Conservation (phyloP, 179 eudicot species). For the Camellia oleifera region DNA sequence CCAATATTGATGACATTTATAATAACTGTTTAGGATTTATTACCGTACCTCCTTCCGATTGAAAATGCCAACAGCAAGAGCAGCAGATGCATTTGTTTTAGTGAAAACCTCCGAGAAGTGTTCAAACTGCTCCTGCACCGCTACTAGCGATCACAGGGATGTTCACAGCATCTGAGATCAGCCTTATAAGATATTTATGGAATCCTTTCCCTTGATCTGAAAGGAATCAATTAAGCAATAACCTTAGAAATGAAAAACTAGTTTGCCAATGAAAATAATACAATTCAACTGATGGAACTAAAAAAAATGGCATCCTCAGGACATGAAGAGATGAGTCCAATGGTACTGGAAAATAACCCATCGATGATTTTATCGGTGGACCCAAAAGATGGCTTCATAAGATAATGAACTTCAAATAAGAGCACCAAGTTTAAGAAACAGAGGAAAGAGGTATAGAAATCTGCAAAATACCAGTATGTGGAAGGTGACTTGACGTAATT, state of each 20-base stretch:
- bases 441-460: background rate
- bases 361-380: background rate
- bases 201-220: conserved; percentile 97
- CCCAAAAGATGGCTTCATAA: background rate
- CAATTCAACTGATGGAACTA: background rate
- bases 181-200: conserved; percentile 71
- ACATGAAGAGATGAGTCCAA: background rate
- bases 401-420: background rate
- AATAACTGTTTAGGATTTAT: background rate
- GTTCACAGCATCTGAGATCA: conserved; percentile 82
- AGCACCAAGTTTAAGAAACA: background rate
- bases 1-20: background rate
- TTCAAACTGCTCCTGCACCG: conserved; percentile 77
- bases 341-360: background rate
- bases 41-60: conserved; percentile 79
- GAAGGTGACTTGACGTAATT: background rate
- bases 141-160: conserved; percentile 98
- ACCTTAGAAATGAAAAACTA: conserved; percentile 12
- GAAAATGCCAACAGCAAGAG: conserved; percentile 97
- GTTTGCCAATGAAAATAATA: background rate
- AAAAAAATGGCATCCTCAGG: background rate
- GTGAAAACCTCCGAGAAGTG: conserved; percentile 92
- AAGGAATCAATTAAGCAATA: conserved; percentile 7
- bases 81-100: conserved; percentile 95
- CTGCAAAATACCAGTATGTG: background rate